phyloP scores from a whole-genome alignment of 768 basidiomycete genomes.

The Russula sp. region DNA sequence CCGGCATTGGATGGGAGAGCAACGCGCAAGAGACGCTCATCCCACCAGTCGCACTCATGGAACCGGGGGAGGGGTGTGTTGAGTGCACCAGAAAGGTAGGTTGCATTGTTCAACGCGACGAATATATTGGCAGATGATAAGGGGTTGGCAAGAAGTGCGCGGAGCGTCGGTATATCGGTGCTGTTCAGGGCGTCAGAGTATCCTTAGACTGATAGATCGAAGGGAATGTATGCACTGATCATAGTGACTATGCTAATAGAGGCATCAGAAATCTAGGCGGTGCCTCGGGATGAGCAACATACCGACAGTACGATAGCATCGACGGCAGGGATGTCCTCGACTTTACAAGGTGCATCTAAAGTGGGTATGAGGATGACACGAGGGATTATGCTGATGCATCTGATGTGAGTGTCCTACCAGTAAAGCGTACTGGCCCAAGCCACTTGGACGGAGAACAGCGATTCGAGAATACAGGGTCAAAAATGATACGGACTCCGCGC shows the following conservation, averaged over 20 bases:
- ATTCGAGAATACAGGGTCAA: constrained; percentile 33
- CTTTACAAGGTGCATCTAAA: constrained; percentile 31
- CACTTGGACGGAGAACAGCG: constrained; percentile 30
- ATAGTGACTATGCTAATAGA: constrained; percentile 32
- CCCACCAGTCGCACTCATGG: constrained; percentile 49
- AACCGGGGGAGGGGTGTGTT: constrained; percentile 29
- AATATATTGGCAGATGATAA: constrained; percentile 34
- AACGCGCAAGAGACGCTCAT: constrained; percentile 26
- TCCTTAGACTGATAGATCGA: neutral
- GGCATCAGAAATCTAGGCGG: neutral
- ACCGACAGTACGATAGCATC: constrained; percentile 45
- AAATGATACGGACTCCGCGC: constrained; percentile 33
- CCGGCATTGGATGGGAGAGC: constrained; percentile 22
- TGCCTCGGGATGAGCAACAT: constrained; percentile 18
- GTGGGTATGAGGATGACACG: neutral
- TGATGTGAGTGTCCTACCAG: constrained; percentile 25
- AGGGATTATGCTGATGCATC: neutral
- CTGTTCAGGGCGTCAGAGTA: constrained; percentile 7
- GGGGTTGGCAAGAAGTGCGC: constrained; percentile 24
- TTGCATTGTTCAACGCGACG: constrained; percentile 38
- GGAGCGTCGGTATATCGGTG: constrained; percentile 32
- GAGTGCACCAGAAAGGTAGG: constrained; percentile 27
- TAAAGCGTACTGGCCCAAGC: constrained; percentile 30
- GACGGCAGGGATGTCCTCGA: constrained; percentile 41
- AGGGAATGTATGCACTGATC: constrained; percentile 27